Conservation (phyloP, 179 eudicot genomes). For the Beta lomatogona region DNA sequence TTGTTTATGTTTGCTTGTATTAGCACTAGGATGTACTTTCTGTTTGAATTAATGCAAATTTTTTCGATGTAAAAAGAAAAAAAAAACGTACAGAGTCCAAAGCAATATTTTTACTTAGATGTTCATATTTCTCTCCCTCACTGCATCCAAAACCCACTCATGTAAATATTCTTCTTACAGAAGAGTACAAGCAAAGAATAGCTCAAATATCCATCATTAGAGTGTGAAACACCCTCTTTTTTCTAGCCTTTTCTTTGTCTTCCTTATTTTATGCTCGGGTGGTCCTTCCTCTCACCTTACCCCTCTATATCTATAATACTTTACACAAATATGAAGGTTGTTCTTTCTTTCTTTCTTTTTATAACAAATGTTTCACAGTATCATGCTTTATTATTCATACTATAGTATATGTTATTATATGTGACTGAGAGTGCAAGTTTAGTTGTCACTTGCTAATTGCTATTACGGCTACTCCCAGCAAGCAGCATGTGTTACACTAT, state of each 20-base stretch:
- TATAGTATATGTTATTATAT: background rate
- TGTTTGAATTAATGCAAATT: too few species aligned
- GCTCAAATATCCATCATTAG: conserved; percentile 11
- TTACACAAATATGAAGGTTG: too few species aligned
- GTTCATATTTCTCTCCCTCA: background rate
- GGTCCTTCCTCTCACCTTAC: conserved; percentile 22
- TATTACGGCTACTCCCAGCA: background rate
- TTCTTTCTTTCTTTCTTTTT: too few species aligned
- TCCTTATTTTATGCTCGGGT: conserved; percentile 9
- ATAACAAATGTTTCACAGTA: too few species aligned
- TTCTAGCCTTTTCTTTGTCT: conserved; percentile 7
- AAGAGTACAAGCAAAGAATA: conserved; percentile 42
- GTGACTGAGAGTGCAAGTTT: conserved; percentile 20
- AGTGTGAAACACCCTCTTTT: conserved; percentile 2
- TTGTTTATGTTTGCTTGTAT: too few species aligned
- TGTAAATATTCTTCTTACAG: conserved; percentile 11
- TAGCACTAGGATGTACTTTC: too few species aligned
- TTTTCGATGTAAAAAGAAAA: too few species aligned
- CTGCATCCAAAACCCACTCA: background rate
- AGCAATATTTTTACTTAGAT: too few species aligned
- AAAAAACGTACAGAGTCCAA: too few species aligned
- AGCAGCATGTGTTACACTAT: conserved; percentile 9
- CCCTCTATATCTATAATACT: background rate
- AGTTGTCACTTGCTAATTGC: conserved; percentile 24
- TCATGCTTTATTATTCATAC: too few species aligned